Percentiles rank a stretch among this genome's conserved stretches.
Evolutionary conservation across 208 protist species (phyloP).

Genomic region (Vickermania ingenoplastis): DNA sequence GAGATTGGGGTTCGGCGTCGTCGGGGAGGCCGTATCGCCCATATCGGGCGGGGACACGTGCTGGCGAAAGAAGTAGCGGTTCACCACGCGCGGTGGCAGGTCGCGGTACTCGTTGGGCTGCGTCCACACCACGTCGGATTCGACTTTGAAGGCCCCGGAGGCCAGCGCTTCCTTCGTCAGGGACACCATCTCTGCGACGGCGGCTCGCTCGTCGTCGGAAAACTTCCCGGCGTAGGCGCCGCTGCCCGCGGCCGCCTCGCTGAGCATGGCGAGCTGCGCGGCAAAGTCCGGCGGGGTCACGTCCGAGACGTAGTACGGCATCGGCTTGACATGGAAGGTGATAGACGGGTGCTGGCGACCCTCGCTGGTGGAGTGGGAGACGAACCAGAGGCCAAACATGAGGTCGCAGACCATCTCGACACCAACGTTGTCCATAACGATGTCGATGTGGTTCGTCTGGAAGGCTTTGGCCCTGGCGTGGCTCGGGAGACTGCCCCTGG

Average conservation of each 20-base stretch:
- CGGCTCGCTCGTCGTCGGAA: not conserved
- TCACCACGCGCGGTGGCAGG: constrained; percentile 67
- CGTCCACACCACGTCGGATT: constrained; percentile 73
- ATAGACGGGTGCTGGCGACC: constrained; percentile 20
- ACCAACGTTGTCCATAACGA: constrained; percentile 86
- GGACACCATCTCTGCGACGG: constrained; percentile 41
- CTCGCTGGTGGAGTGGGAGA: constrained; percentile 13
- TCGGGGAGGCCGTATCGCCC: not conserved
- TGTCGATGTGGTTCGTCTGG: constrained; percentile 36
- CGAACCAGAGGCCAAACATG: constrained; percentile 64
- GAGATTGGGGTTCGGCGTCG: constrained; percentile 1
- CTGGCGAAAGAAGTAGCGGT: constrained; percentile 76
- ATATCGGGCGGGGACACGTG: constrained; percentile 6
- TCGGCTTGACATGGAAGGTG: constrained; percentile 71
- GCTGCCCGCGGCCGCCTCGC: constrained; percentile 14
- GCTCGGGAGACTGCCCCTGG: constrained; percentile 12
- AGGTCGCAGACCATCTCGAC: constrained; percentile 76
- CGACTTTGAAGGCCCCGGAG: constrained; percentile 31
- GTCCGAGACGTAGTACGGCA: constrained; percentile 88
- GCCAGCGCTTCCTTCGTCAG: constrained; percentile 30
- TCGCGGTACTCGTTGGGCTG: constrained; percentile 83
- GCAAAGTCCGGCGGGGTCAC: constrained; percentile 72
- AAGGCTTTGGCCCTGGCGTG: not conserved
- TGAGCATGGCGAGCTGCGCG: constrained; percentile 31
- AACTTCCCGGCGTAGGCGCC: constrained; percentile 11